Evolutionary conservation across 2,329 filamentous ascomycete species (phyloP).

Genomic region (Neospermospora avenae): DNA sequence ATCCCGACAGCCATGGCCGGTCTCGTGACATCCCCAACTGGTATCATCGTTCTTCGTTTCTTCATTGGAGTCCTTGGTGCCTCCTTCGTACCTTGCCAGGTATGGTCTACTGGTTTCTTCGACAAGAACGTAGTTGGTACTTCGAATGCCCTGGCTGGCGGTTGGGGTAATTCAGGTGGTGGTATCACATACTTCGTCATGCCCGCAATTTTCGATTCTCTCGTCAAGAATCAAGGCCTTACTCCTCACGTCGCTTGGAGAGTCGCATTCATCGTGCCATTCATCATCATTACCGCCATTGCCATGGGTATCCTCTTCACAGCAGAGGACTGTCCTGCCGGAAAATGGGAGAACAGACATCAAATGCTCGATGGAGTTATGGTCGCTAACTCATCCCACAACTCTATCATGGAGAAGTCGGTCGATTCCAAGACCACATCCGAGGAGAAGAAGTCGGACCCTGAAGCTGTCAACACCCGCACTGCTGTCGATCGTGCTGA

Average conservation of each 20-base stretch:
- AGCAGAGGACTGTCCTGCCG: slow-evolving; percentile 79
- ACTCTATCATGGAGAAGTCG: slow-evolving; percentile 41
- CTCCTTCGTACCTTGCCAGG: slow-evolving; percentile 81
- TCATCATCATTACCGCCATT: slow-evolving; percentile 67
- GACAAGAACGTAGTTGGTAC: slow-evolving; percentile 91
- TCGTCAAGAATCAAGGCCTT: slow-evolving; percentile 58
- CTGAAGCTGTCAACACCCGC: slow-evolving; percentile 44
- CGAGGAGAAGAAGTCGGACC: slow-evolving; percentile 37
- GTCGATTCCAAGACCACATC: slow-evolving; percentile 43
- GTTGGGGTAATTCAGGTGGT: slow-evolving; percentile 83
- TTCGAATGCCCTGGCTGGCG: slow-evolving; percentile 79
- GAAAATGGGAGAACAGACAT: slow-evolving; percentile 72
- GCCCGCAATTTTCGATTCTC: slow-evolving; percentile 81
- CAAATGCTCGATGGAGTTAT: slow-evolving; percentile 32
- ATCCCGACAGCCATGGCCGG: slow-evolving; percentile 84
- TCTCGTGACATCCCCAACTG: slow-evolving; percentile 62
- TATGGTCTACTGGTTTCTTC: slow-evolving; percentile 90
- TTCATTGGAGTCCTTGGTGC: slow-evolving; percentile 78
- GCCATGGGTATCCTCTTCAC: slow-evolving; percentile 68
- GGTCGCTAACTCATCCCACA: slow-evolving; percentile 7
- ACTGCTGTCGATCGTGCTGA: slow-evolving; percentile 51
- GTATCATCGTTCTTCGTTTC: slow-evolving; percentile 70
- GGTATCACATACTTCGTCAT: slow-evolving; percentile 93
- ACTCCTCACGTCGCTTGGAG: slow-evolving; percentile 72
- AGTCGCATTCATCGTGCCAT: slow-evolving; percentile 78